A percentile compares a stretch with the other conserved stretches of the same genome.
Conservation (phyloP, 805 yeast species). For the Yamadazyma philogaea region DNA sequence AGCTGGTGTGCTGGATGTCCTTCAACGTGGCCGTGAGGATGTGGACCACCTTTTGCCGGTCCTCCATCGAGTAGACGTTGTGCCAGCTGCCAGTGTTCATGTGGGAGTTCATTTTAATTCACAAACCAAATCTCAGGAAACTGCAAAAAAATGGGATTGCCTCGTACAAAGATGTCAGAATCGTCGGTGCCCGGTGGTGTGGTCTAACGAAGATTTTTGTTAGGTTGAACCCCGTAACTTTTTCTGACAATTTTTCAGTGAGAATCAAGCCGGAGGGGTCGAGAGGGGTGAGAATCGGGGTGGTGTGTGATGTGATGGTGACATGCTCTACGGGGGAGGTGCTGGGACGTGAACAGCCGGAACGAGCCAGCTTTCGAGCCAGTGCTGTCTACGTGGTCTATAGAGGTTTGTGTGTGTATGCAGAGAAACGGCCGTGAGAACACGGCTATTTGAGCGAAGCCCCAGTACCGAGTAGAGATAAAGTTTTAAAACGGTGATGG, state of each 20-base stretch:
- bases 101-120: not conserved
- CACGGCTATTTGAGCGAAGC: no score
- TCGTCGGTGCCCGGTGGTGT: not conserved
- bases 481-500: no score
- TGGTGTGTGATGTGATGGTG: not conserved
- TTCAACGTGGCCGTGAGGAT: slow-evolving; percentile 34
- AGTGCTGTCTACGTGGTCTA: no score
- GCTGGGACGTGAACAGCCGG: no score
- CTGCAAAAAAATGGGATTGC: no score
- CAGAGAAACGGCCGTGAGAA: no score
- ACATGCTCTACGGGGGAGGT: no score
- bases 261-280: not conserved
- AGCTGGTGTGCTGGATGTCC: slow-evolving; percentile 33
- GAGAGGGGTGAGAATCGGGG: not conserved
- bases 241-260: slow-evolving; percentile 3
- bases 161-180: no score
- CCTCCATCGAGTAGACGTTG: slow-evolving; percentile 25
- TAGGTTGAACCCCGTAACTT: slow-evolving; percentile 5
- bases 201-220: not conserved
- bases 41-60: slow-evolving; percentile 41
- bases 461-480: no score
- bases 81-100: slow-evolving; percentile 20
- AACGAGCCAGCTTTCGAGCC: no score
- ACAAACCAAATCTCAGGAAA: no score
- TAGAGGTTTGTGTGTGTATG: no score